These are phyloP conservation scores for Xylaria polymorpha DNA, from an alignment of 2,329 filamentous ascomycete genomes.

Conservation along the genomic window DNA sequence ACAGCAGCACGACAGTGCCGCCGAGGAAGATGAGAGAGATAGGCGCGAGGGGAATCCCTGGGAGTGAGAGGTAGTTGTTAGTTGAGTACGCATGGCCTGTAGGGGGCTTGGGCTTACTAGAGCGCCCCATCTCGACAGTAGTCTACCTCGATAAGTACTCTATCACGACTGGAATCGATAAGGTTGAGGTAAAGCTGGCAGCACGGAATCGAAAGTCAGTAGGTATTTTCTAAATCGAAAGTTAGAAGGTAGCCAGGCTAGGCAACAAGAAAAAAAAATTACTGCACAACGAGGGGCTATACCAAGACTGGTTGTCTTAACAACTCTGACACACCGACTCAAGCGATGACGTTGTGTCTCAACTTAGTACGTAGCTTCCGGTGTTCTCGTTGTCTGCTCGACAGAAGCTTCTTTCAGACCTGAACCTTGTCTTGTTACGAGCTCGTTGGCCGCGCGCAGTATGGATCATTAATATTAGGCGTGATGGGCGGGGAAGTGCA, in stretches of 20 bases:
- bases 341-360: slow-evolving; percentile 6
- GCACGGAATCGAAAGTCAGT: neutral
- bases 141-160: neutral
- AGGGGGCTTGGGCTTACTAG: slow-evolving; percentile 22
- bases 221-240: too few relatives aligned
- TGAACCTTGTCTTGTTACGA: neutral
- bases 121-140: slow-evolving; percentile 30
- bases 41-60: slow-evolving; percentile 41
- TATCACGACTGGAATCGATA: neutral
- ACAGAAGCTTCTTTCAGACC: neutral
- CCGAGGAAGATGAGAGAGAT: slow-evolving; percentile 58
- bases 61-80: slow-evolving; percentile 6
- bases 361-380: neutral
- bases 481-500: neutral
- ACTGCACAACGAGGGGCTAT: neutral
- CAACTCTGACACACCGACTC: neutral
- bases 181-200: neutral
- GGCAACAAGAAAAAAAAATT: neutral
- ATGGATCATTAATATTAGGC: neutral
- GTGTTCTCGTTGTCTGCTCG: neutral
- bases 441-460: neutral
- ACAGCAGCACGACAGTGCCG: slow-evolving; percentile 64
- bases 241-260: neutral
- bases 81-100: neutral
- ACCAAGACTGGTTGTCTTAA: neutral